Evolutionary conservation across 108 stramenopile species (phyloP).

Genomic region (Craspedostauros australis): DNA sequence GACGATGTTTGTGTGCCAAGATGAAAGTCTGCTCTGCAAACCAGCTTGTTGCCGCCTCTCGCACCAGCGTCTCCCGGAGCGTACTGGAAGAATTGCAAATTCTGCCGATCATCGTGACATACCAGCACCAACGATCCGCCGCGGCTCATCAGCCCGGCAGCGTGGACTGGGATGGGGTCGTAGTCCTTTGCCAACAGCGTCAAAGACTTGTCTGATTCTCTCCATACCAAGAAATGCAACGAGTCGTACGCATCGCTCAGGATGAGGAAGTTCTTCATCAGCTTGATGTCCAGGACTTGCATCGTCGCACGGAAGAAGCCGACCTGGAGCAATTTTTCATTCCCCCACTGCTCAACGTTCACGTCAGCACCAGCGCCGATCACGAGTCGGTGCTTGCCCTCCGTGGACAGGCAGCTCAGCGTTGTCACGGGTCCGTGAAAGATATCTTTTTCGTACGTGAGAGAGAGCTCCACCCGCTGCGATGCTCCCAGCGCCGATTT

Average conservation of each 20-base stretch:
- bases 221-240: slow-evolving; percentile 80
- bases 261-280: slow-evolving; percentile 81
- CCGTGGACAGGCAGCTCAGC: slow-evolving; percentile 61
- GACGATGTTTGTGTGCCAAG: slow-evolving; percentile 73
- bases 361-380: slow-evolving; percentile 84
- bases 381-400: slow-evolving; percentile 63
- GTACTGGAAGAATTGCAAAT: slow-evolving; percentile 88
- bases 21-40: slow-evolving; percentile 87
- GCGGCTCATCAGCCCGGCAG: slow-evolving; percentile 72
- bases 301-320: slow-evolving; percentile 86
- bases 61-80: slow-evolving; percentile 85
- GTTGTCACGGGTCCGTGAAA: slow-evolving; percentile 75
- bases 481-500: slow-evolving; percentile 10
- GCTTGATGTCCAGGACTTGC: slow-evolving; percentile 70
- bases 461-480: slow-evolving; percentile 35
- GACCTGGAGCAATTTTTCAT: slow-evolving; percentile 75
- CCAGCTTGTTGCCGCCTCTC: slow-evolving; percentile 87
- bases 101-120: slow-evolving; percentile 87
- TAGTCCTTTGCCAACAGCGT: slow-evolving; percentile 86
- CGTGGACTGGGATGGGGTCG: slow-evolving; percentile 75
- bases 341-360: slow-evolving; percentile 86
- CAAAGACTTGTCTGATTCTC: slow-evolving; percentile 83
- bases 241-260: slow-evolving; percentile 84
- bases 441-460: slow-evolving; percentile 76
- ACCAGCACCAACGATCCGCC: slow-evolving; percentile 70